A percentile compares a stretch with the other conserved stretches of the same genome.
Evolutionary conservation across 2,329 filamentous ascomycete species (phyloP).

Genomic region (Colletotrichum sp.): DNA sequence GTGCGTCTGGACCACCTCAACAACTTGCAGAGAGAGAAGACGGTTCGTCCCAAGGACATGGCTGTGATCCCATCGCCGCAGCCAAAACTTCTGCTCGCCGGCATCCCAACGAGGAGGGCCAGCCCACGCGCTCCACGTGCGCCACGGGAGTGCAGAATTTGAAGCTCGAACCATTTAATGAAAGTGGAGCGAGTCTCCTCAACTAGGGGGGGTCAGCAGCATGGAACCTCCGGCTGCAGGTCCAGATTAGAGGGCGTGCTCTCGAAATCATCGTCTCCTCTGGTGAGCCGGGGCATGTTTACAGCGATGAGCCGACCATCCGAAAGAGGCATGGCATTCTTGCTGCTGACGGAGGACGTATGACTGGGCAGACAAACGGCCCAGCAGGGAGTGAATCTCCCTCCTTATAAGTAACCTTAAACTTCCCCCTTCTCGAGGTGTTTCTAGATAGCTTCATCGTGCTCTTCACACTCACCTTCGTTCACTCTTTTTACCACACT

Average conservation of each 20-base stretch:
- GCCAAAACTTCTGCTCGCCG: neutral
- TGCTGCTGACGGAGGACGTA: neutral
- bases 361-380: neutral
- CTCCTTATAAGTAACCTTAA: neutral
- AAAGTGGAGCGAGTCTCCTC: neutral
- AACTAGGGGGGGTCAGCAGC: neutral
- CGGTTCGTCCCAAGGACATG: neutral
- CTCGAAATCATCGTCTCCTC: slow-evolving; percentile 2
- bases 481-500: slow-evolving; percentile 1
- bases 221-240: neutral
- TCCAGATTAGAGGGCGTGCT: neutral
- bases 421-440: neutral
- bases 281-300: neutral
- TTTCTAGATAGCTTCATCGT: neutral
- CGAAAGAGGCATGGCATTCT: neutral
- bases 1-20: neutral
- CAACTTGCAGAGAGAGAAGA: neutral
- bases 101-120: neutral
- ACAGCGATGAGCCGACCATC: neutral
- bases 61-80: neutral
- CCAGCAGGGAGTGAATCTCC: neutral
- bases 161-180: neutral
- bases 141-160: neutral
- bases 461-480: slow-evolving; percentile 7
- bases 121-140: neutral